Percentiles rank a stretch among this genome's conserved stretches.
Evolutionary conservation across 1,139 yeast genomes (phyloP).

Genomic region (Williopsis jadinii): DNA sequence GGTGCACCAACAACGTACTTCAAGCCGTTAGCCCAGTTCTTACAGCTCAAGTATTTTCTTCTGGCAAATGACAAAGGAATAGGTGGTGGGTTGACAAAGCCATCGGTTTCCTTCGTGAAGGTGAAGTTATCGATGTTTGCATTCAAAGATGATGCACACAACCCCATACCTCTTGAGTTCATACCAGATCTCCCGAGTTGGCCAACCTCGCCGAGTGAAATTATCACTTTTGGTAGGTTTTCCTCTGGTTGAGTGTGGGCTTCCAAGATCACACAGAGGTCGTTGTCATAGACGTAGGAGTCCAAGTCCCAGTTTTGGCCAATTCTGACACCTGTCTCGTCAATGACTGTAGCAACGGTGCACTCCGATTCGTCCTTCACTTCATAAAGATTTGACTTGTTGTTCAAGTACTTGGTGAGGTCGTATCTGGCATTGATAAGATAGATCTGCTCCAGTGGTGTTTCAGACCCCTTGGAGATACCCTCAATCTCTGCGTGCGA

Average conservation of each 20-base stretch:
- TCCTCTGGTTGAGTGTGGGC: slow-evolving; percentile 10
- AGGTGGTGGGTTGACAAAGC: slow-evolving; percentile 5
- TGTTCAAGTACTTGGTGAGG: slow-evolving; percentile 10
- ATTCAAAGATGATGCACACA: slow-evolving; percentile 12
- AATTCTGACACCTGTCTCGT: slow-evolving; percentile 11
- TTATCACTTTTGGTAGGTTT: slow-evolving; percentile 8
- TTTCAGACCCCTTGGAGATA: slow-evolving; percentile 8
- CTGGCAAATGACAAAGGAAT: slow-evolving; percentile 10
- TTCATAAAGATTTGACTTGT: slow-evolving; percentile 6
- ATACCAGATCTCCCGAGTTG: slow-evolving; percentile 14
- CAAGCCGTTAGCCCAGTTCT: slow-evolving; percentile 10
- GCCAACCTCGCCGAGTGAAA: slow-evolving; percentile 12
- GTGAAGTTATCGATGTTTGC: slow-evolving; percentile 10
- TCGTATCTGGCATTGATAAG: slow-evolving; percentile 13
- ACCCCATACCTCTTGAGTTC: slow-evolving; percentile 12
- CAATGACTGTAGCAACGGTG: slow-evolving; percentile 12
- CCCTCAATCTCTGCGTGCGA: slow-evolving; percentile 8
- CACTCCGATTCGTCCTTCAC: slow-evolving; percentile 11
- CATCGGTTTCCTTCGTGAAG: slow-evolving; percentile 8
- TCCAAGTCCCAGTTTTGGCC: slow-evolving; percentile 14
- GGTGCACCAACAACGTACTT: slow-evolving; percentile 11
- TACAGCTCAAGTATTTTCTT: slow-evolving; percentile 12
- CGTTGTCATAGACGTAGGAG: slow-evolving; percentile 9
- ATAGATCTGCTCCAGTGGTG: slow-evolving; percentile 9
- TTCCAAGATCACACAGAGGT: slow-evolving; percentile 9